Evolutionary conservation across 805 yeast genomes (phyloP), one percentile per base, ranked within the genome.

Genomic region (Teunomyces barrocoloradensis): DNA sequence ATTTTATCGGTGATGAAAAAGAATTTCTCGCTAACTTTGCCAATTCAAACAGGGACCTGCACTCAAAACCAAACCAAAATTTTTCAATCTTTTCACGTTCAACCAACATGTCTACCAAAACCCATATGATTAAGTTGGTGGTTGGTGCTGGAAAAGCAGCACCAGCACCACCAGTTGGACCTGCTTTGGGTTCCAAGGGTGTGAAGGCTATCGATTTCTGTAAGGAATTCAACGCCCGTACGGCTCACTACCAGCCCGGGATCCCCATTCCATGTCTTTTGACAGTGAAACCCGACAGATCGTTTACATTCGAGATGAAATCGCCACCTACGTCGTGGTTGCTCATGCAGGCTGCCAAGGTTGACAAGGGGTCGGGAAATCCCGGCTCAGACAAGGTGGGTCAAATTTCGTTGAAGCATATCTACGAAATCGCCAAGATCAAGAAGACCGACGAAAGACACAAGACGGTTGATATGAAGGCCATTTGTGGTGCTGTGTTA

Each of bases 151-250:
- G 98, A 3, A 88, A 90, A 65, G 99, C 99, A 0, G 94, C 97
- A 1, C 98, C 99, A 36, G 85, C 97, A 2, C 99, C 99, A 25
- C 99, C 99, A 5, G 98, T 94, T 25, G 99, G 99, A 55, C 99
- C 99, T 40, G 99, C 98, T 0, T 75, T 94, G 43, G 99, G 99
- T 56, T 92, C 98, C 50, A 92, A 92, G 67, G 99, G 99, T 75
- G 96, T 94, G 41, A 94, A 94, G 65, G 98, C 98, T 53, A 94
- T 94, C 61, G 99, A 94, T 68, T 94, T 94, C 61, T 92, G 98
- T 73, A 94, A 94, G 68, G 98, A 94, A 65, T 94, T 94, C 76
- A 94, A 94, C 65, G 99, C 99, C 21, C 84, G 96, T 66, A 90
- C 98, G 10, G 96, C 96, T 6, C 83, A 84, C 54, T 86, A 81